These are phyloP conservation scores for Halenospora varia DNA, from an alignment of 495 filamentous ascomycete genomes.

Conservation along the genomic window DNA sequence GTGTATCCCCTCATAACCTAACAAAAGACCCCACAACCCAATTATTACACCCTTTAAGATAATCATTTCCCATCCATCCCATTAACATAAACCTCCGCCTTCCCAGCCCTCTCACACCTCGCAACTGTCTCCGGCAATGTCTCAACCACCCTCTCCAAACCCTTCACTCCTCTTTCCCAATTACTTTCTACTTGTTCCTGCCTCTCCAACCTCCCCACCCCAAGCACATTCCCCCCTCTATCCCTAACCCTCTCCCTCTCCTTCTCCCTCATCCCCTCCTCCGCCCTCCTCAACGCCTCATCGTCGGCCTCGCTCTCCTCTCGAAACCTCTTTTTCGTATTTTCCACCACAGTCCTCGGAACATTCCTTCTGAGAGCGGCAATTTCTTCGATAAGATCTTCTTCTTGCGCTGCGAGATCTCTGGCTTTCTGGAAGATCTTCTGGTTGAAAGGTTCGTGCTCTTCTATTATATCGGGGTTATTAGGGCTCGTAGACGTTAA, in stretches of 20 bases:
- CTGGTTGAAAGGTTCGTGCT: slow-evolving; percentile 75
- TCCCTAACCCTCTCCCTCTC: slow-evolving; percentile 3
- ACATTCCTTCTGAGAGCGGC: slow-evolving; percentile 66
- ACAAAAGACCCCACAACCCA: too few relatives aligned
- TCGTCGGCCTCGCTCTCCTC: slow-evolving; percentile 22
- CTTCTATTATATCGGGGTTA: slow-evolving; percentile 37
- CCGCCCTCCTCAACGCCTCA: slow-evolving; percentile 22
- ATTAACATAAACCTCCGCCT: slow-evolving; percentile 56
- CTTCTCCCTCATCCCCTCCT: slow-evolving; percentile 20
- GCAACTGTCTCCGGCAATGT: slow-evolving; percentile 70
- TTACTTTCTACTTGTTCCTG: slow-evolving; percentile 45
- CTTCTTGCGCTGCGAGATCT: slow-evolving; percentile 63
- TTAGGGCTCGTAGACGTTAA: slow-evolving; percentile 33
- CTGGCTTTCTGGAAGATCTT: slow-evolving; percentile 65
- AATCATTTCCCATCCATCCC: slow-evolving; percentile 13
- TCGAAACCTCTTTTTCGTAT: slow-evolving; percentile 30
- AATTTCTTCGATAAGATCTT: slow-evolving; percentile 69
- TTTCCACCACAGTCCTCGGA: slow-evolving; percentile 51
- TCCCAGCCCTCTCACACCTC: slow-evolving; percentile 70
- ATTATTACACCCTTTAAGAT: too few relatives aligned
- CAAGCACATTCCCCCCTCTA: slow-evolving; percentile 2
- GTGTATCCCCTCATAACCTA: too few relatives aligned
- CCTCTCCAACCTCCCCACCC: slow-evolving; percentile 34
- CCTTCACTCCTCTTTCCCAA: slow-evolving; percentile 48
- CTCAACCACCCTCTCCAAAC: slow-evolving; percentile 47